Conservation (phyloP, 352 stramenopile species). For the Lagenidium sp. region DNA sequence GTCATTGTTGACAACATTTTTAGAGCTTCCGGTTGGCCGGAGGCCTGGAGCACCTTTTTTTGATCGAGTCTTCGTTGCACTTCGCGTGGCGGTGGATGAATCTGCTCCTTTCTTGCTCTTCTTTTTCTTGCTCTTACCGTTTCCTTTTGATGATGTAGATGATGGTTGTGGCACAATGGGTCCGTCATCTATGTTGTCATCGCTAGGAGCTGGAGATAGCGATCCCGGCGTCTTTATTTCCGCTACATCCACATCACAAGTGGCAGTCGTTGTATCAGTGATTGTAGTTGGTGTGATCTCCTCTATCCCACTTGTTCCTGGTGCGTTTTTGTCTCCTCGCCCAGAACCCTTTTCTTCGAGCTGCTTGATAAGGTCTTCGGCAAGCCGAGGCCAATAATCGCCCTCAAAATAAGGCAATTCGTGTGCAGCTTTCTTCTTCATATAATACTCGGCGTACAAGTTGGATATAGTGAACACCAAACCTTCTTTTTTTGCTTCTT, state of each 20-base stretch:
- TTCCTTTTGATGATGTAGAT: slow-evolving; percentile 13
- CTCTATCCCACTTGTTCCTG: slow-evolving; percentile 1
- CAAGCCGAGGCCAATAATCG: slow-evolving; percentile 97
- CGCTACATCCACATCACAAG: slow-evolving; percentile 7
- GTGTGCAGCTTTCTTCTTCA: slow-evolving; percentile 81
- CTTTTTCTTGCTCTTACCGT: slow-evolving; percentile 62
- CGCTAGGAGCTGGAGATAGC: slow-evolving; percentile 40
- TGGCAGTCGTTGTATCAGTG: slow-evolving; percentile 6
- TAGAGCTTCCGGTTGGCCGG: slow-evolving; percentile 35
- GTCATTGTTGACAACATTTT: slow-evolving; percentile 83
- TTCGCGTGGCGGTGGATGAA: slow-evolving; percentile 38
- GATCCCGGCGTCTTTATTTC: slow-evolving; percentile 28
- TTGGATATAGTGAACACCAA: slow-evolving; percentile 79
- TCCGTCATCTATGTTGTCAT: slow-evolving; percentile 22
- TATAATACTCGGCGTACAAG: slow-evolving; percentile 81
- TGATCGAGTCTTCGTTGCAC: slow-evolving; percentile 55
- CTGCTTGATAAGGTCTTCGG: slow-evolving; percentile 98
- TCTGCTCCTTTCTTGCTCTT: slow-evolving; percentile 67
- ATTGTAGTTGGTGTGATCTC: slow-evolving; percentile 13
- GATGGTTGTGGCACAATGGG: too few species aligned
- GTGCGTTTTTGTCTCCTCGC: slow-evolving; percentile 10
- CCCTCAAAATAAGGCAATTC: slow-evolving; percentile 98
- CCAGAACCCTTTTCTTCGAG: slow-evolving; percentile 88
- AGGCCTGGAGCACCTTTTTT: slow-evolving; percentile 41
- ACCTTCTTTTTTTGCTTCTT: slow-evolving; percentile 73